These are phyloP conservation scores for Thermoascus crustaceus DNA, from an alignment of 2,329 filamentous ascomycete species.

Conservation along the genomic window DNA sequence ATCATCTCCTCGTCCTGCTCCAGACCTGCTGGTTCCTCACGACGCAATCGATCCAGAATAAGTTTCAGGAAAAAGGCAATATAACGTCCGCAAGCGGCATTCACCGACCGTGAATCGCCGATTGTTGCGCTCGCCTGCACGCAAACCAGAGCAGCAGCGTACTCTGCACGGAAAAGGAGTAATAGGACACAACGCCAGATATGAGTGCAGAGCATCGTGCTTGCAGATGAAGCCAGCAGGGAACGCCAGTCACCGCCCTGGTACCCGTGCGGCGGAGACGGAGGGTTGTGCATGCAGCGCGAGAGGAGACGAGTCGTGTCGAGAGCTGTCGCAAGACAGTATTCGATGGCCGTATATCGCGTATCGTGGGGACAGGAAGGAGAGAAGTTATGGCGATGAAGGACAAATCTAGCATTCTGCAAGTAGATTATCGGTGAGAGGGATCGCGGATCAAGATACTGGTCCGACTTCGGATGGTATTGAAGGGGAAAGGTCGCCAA, in stretches of 20 bases:
- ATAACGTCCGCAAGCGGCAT: conserved; percentile 71
- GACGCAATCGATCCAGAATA: conserved; percentile 50
- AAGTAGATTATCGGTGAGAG: conserved; percentile 70
- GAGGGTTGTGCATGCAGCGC: conserved; percentile 46
- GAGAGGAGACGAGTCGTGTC: conserved; percentile 72
- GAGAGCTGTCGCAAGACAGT: conserved; percentile 64
- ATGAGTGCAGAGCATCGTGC: conserved; percentile 69
- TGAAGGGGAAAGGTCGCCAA: conserved; percentile 66
- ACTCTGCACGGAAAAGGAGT: conserved; percentile 65
- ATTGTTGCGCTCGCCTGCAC: conserved; percentile 64
- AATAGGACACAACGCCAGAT: conserved; percentile 81
- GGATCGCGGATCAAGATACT: conserved; percentile 63
- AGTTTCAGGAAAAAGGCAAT: conserved; percentile 70
- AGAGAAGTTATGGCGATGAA: conserved; percentile 82
- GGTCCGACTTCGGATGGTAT: conserved; percentile 59
- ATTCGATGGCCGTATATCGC: conserved; percentile 64
- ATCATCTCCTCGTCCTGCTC: conserved; percentile 78
- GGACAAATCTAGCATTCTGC: conserved; percentile 71
- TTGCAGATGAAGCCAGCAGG: conserved; percentile 58
- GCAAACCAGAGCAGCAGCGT: conserved; percentile 63
- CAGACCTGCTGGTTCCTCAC: conserved; percentile 32
- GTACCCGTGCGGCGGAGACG: conserved; percentile 23
- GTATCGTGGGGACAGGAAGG: conserved; percentile 59
- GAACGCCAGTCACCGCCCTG: conserved; percentile 43
- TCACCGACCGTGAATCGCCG: conserved; percentile 62